Evolutionary conservation across 805 yeast species (phyloP), one percentile per base, ranked within the genome.

Genomic region (Starmerella asiatica): DNA sequence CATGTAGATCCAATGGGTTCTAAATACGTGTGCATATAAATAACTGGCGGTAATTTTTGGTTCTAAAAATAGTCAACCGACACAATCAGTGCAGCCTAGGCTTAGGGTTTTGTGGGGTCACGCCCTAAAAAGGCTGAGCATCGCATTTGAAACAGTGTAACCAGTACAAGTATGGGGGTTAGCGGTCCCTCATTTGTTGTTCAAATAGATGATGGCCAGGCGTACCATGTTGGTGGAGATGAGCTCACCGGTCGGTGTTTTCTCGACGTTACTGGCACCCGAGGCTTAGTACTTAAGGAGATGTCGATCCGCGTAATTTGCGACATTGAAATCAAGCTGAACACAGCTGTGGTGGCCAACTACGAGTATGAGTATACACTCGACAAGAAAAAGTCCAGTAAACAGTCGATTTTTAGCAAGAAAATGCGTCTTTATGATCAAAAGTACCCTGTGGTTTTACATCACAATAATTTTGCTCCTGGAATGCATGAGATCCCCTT

Each of bases 1-100:
- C 68, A 8, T 73, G 79, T 52, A 67, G 63, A 9, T 58, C 61
- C 34, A 69, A 68, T 49, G 70, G 64, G 12, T 38, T 62, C 3
- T 60, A 43, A 40, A 23, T 23, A 23, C 26, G 26, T 23, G 11
- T 11, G 11, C 26, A 23, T 23, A 23, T n/a, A n/a, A n/a, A n/a
- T n/a, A n/a, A n/a, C n/a, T n/a, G n/a, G n/a, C n/a, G n/a, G n/a
- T n/a, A n/a, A n/a, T n/a, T n/a, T n/a, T n/a, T n/a, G n/a, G n/a
- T n/a, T n/a, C n/a, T n/a, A n/a, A n/a, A n/a, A n/a, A n/a, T n/a
- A n/a, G n/a, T n/a, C n/a, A n/a, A n/a, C n/a, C n/a, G n/a, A n/a
- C n/a, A n/a, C n/a, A n/a, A n/a, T n/a, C n/a, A n/a, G n/a, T n/a
- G n/a, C n/a, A n/a, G n/a, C n/a, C n/a, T n/a, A n/a, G n/a, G n/a